phyloP scores from a whole-genome alignment of 2,329 filamentous ascomycete genomes.

The Biscogniauxia mediterranea region DNA sequence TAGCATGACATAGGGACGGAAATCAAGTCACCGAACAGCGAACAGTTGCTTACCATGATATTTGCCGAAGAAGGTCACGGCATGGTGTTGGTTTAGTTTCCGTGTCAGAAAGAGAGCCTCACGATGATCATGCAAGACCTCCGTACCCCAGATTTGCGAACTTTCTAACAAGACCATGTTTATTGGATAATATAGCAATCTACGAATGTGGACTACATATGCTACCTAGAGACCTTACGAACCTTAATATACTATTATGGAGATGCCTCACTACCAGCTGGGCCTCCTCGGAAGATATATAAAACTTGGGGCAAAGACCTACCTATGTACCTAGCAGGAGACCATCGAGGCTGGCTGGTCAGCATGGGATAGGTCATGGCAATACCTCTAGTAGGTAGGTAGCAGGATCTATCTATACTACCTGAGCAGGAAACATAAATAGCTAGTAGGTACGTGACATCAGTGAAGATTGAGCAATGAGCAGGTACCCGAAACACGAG shows the following conservation, averaged over 20 bases:
- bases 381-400: background rate
- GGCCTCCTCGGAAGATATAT: background rate
- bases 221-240: background rate
- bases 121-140: conserved; percentile 9
- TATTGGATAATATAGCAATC: background rate
- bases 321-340: background rate
- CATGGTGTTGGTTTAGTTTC: conserved; percentile 1
- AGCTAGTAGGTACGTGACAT: background rate
- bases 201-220: background rate
- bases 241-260: background rate
- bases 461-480: background rate
- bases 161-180: background rate
- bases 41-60: background rate
- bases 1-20: conserved; percentile 3
- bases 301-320: background rate
- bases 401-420: no score
- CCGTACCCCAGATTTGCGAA: background rate
- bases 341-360: background rate
- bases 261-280: background rate
- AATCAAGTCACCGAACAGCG: conserved; percentile 2
- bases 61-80: background rate
- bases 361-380: background rate
- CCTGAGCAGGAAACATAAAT: no score
- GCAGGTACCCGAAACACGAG: background rate
- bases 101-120: background rate